phyloP scores from a whole-genome alignment of 805 yeast genomes.

The Yamadazyma sp. region DNA sequence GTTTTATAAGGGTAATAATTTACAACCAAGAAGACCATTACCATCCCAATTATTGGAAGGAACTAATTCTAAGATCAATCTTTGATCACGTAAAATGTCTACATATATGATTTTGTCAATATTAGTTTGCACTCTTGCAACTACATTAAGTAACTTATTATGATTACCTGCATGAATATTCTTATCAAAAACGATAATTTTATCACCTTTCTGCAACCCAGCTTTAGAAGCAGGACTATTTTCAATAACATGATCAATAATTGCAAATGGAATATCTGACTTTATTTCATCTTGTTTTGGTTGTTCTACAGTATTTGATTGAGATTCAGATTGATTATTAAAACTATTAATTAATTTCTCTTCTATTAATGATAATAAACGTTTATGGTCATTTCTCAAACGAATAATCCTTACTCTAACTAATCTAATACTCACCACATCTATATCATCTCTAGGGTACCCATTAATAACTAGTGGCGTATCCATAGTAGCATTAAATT shows the following conservation, averaged over 20 bases:
- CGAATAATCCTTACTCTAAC: constrained; percentile 63
- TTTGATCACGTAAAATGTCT: constrained; percentile 27
- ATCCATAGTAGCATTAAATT: constrained; percentile 56
- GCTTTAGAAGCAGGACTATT: constrained; percentile 54
- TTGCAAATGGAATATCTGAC: constrained; percentile 51
- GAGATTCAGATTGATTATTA: constrained; percentile 8
- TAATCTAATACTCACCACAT: constrained; percentile 63
- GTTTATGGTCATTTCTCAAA: constrained; percentile 64
- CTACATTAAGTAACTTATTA: constrained; percentile 43
- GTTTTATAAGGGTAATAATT: constrained; percentile 40
- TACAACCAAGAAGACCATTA: constrained; percentile 67
- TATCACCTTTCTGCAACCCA: constrained; percentile 57
- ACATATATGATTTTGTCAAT: constrained; percentile 27
- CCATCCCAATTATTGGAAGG: constrained; percentile 65
- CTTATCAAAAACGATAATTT: constrained; percentile 50
- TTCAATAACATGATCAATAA: constrained; percentile 45
- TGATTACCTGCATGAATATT: constrained; percentile 54
- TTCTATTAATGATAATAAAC: constrained; percentile 47
- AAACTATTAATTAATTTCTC: constrained; percentile 45
- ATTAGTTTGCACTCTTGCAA: constrained; percentile 39
- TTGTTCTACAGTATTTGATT: neutral
- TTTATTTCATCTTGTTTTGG: neutral
- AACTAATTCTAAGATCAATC: constrained; percentile 17
- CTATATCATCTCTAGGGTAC: constrained; percentile 81
- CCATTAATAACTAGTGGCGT: constrained; percentile 77